These are phyloP conservation scores for Aspergillus viridinutans DNA, from an alignment of 2,329 filamentous ascomycete species.

Conservation along the genomic window DNA sequence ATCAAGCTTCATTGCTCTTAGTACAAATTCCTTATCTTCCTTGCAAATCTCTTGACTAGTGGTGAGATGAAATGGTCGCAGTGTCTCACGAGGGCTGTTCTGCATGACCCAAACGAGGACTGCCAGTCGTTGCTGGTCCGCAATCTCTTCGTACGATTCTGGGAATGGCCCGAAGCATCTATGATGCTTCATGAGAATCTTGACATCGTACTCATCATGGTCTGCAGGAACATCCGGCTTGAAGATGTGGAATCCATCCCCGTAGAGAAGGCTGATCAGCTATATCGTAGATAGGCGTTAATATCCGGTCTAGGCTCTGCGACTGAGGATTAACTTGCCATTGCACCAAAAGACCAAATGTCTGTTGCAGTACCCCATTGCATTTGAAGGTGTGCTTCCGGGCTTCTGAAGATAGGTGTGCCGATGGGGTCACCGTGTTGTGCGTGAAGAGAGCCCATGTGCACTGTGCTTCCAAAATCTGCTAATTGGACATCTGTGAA, in stretches of 20 bases:
- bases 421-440: conserved; percentile 12
- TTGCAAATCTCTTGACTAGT: background rate
- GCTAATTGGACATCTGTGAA: conserved; percentile 18
- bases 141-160: conserved; percentile 16
- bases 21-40: background rate
- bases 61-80: background rate
- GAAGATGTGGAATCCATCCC: conserved; percentile 16
- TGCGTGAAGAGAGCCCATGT: conserved; percentile 9
- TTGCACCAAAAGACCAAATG: conserved; percentile 19
- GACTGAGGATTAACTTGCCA: conserved; percentile 4
- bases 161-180: conserved; percentile 22
- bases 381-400: conserved; percentile 16
- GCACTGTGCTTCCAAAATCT: conserved; percentile 15
- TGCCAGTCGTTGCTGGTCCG: conserved; percentile 11
- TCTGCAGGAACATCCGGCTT: conserved; percentile 15
- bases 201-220: conserved; percentile 18
- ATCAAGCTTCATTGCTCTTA: background rate
- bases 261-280: conserved; percentile 18
- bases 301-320: background rate
- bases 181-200: conserved; percentile 18
- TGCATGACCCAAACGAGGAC: conserved; percentile 15
- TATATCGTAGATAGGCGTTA: background rate
- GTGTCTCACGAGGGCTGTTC: conserved; percentile 11
- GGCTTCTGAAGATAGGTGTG: conserved; percentile 15
- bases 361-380: conserved; percentile 16